Conservation (phyloP, 2,329 filamentous ascomycete genomes). For the Aspergillus phoenicis region DNA sequence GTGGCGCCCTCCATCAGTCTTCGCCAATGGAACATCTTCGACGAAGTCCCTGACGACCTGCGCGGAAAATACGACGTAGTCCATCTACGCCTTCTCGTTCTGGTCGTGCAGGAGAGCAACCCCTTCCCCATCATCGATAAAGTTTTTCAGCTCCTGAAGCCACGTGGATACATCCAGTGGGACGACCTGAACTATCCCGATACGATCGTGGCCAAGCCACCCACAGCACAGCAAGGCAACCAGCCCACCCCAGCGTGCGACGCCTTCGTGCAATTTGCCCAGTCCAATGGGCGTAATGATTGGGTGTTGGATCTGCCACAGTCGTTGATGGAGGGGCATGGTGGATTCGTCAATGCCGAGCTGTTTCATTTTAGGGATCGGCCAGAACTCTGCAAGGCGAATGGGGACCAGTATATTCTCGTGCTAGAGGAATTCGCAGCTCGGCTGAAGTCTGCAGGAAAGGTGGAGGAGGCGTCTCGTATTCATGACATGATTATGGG, state of each 20-base stretch:
- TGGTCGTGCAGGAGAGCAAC: not conserved
- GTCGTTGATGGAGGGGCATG: not conserved
- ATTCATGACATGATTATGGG: too few species aligned
- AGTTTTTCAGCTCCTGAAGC: not conserved
- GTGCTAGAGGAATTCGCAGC: conserved; percentile 4
- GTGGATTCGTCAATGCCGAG: not conserved
- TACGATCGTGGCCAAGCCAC: not conserved
- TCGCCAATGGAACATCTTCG: not conserved
- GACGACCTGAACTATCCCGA: conserved; percentile 5
- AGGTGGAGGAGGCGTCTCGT: not conserved
- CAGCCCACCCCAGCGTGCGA: not conserved
- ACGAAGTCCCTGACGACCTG: not conserved
- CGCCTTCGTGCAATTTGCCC: not conserved
- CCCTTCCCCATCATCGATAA: not conserved
- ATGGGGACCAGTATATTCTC: conserved; percentile 7
- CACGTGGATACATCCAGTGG: conserved; percentile 6
- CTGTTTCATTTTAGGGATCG: not conserved
- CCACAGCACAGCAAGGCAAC: not conserved
- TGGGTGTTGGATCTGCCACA: not conserved
- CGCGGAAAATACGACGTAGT: conserved; percentile 1
- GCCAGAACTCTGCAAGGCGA: not conserved
- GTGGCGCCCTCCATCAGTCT: not conserved
- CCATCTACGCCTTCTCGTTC: not conserved
- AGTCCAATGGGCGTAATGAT: not conserved
- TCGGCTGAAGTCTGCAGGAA: not conserved